Evolutionary conservation across 805 yeast species (phyloP).

Genomic region (Teunomyces kruisii): DNA sequence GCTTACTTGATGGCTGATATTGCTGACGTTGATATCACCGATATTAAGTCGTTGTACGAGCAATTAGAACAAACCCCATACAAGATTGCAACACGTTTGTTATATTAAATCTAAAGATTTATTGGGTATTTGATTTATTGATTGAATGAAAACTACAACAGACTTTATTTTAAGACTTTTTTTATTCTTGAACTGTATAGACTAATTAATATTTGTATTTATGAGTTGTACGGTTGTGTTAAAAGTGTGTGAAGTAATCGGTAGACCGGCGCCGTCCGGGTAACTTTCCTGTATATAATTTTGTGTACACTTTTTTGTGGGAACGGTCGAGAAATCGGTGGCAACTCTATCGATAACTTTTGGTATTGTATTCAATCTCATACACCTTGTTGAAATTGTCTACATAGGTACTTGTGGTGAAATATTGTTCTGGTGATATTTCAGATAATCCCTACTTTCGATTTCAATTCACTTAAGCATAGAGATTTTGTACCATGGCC

Average conservation of each 20-base stretch:
- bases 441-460: not conserved
- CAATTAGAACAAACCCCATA: slow-evolving; percentile 86
- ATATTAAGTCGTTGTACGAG: slow-evolving; percentile 80
- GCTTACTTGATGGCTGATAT: slow-evolving; percentile 99
- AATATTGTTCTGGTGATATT: not conserved
- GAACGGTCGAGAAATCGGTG: slow-evolving; percentile 2
- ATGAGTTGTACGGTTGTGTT: too few species aligned
- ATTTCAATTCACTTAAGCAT: not conserved
- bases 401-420: not conserved
- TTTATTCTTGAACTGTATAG: not conserved
- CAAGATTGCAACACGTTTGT: slow-evolving; percentile 85
- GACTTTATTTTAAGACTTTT: not conserved
- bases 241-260: too few species aligned
- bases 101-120: slow-evolving; percentile 54
- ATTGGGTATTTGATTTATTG: not conserved
- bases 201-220: not conserved
- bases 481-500: slow-evolving; percentile 40
- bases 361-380: not conserved
- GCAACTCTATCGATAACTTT: not conserved
- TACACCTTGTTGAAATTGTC: not conserved
- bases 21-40: slow-evolving; percentile 75
- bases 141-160: not conserved
- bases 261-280: too few species aligned
- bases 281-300: slow-evolving; percentile 1
- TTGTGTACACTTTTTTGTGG: slow-evolving; percentile 2